Base-by-base conservation (phyloP, 495 filamentous ascomycete species). In the Physcia stellaris region DNA sequence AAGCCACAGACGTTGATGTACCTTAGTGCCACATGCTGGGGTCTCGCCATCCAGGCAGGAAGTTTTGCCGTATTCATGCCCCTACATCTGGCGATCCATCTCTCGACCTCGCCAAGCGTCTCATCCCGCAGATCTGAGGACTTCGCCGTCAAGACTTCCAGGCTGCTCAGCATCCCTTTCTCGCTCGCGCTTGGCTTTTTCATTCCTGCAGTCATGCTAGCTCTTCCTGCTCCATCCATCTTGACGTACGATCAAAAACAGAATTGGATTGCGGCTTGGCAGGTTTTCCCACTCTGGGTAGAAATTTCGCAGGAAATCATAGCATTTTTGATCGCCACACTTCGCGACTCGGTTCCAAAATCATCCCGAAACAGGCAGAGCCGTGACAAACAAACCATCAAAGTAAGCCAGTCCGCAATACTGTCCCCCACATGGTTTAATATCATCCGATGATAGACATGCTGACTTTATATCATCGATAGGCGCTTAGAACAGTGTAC, bases 231-330 rank as follows among this genome's bases (percentile, higher is more conserved):
- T 1, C 66, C 73, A 1, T 53, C 54, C 1, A 12, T 60, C 2
- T 49, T 74, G 15, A 50, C 49, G 4, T 52, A 60, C 6, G 59
- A 66, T 32, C 57, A 58, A 15, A 78, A 79, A 45, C 75, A 79
- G 37, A 56, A 57, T 22, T 61, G 65, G 42, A 69, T 77, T 35
- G 70, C 75, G 0, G 32, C 71, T 35, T 79, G 75, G 74, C 72
- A 77, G 42, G 55, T 60, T 0, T 79, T 76, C 52, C 75, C 75
- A 0, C 46, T 68, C 18, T 70, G 49, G 53, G 39, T 50, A 24
- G 39, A 31, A 7, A 17, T 51, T 7, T 6, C 39, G 20, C 53
- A 74, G 39, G 47, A 56, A 7, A 57, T 56, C 5, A 53, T 62
- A 15, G 45, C 65, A 3, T 42, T 52, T 5, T n/a, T n/a, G n/a